These are phyloP conservation scores for Phytophthora melonis DNA, from an alignment of 352 stramenopile genomes.

Conservation along the genomic window DNA sequence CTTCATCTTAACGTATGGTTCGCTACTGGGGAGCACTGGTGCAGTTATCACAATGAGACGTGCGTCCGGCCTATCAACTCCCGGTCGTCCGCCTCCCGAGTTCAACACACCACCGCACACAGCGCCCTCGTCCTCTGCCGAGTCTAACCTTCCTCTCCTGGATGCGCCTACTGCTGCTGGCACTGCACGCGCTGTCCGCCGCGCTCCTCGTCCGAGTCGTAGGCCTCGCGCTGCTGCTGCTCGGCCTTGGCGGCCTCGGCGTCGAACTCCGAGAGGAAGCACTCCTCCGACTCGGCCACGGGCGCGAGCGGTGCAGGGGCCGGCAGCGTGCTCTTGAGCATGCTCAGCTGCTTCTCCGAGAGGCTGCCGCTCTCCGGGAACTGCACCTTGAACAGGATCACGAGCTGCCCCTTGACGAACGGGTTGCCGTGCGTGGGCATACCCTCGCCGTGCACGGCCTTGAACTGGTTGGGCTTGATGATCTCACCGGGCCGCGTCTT, in stretches of 20 bases:
- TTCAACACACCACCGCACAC: conserved; percentile 33
- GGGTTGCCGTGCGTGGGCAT: conserved; percentile 98
- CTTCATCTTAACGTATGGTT: conserved; percentile 46
- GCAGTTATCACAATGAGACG: conserved; percentile 19
- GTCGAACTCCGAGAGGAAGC: conserved; percentile 94
- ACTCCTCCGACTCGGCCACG: conserved; percentile 74
- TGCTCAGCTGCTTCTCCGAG: conserved; percentile 85
- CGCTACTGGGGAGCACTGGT: conserved; percentile 31
- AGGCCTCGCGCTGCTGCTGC: conserved; percentile 75
- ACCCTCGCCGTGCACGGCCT: conserved; percentile 95
- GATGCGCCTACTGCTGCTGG: conserved; percentile 86
- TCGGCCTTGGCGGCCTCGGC: conserved; percentile 89
- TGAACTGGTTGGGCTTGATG: conserved; percentile 94
- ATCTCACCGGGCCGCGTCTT: conserved; percentile 94
- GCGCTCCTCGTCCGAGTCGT: conserved; percentile 95
- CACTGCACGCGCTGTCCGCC: conserved; percentile 90
- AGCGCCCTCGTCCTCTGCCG: conserved; percentile 29
- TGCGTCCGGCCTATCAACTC: conserved; percentile 20
- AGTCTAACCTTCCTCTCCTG: conserved; percentile 43
- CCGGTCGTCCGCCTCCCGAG: conserved; percentile 3
- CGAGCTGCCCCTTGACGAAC: conserved; percentile 98
- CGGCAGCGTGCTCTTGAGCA: conserved; percentile 71
- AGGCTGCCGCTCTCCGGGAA: conserved; percentile 94
- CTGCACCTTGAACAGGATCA: conserved; percentile 97
- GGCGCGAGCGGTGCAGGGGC: conserved; percentile 57